Conservation (phyloP, 1,139 yeast species). For the Candida labiduridarum region DNA sequence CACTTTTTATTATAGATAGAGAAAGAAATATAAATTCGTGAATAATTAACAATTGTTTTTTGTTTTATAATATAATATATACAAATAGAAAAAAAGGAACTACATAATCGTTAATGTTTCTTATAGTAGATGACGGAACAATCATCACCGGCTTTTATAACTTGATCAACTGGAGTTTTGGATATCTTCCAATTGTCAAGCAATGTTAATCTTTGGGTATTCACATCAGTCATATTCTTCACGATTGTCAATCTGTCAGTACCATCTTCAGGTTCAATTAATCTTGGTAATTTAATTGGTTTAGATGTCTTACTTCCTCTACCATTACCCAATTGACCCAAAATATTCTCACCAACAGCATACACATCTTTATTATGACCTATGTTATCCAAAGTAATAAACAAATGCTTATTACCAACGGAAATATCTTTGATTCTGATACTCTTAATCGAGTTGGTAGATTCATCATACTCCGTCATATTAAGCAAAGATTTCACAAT, state of each 20-base stretch:
- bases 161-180: slow-evolving; percentile 48
- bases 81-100: background rate
- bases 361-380: slow-evolving; percentile 57
- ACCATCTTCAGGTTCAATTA: slow-evolving; percentile 57
- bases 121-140: slow-evolving; percentile 67
- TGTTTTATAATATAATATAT: background rate
- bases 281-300: slow-evolving; percentile 57
- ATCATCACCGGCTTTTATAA: slow-evolving; percentile 61
- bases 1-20: background rate
- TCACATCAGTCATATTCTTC: slow-evolving; percentile 34
- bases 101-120: slow-evolving; percentile 14
- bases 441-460: slow-evolving; percentile 28
- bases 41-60: background rate
- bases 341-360: slow-evolving; percentile 82
- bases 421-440: slow-evolving; percentile 56
- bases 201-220: slow-evolving; percentile 51
- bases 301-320: slow-evolving; percentile 59
- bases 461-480: slow-evolving; percentile 46
- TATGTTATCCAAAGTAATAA: slow-evolving; percentile 57
- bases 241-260: slow-evolving; percentile 24
- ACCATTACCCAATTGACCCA: slow-evolving; percentile 86
- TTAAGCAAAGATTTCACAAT: slow-evolving; percentile 55
- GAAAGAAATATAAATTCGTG: slow-evolving; percentile 1
- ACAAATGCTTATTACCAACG: slow-evolving; percentile 67
- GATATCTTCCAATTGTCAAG: slow-evolving; percentile 25